Base-by-base conservation (phyloP, 306 rosid genomes). In the Cercis canadensis region DNA sequence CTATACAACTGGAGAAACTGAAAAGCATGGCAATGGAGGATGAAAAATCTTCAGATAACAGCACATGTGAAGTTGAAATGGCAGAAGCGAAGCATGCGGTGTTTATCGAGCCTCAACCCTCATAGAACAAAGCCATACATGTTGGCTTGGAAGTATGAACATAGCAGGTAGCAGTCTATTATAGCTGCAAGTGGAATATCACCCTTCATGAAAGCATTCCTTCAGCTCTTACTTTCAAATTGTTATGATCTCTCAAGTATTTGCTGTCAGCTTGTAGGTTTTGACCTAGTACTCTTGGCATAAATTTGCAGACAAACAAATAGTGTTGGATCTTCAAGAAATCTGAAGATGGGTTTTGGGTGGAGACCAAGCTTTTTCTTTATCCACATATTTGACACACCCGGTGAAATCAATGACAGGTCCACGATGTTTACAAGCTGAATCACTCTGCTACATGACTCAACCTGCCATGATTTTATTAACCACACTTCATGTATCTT, bases 21-120 rank as follows among this genome's bases (percentile, higher is more conserved):
- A 82, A 74, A 64, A 82, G 43, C 65, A 84, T 87, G 87, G 87
- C 92, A 46, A 62, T 50, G 73, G 90, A 71, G 56, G 88, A 79
- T 34, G 88, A 80, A 55, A 80, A 87, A 62, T 66, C 90, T 77
- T 75, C 86, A 33, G 82, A 81, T 58, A 24, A 65, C 77, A 65
- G 45, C 65, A 80, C 82, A 0, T 39, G 61, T 55, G 98, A 88
- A 85, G 89, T 93, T 51, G 96, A 93, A 79, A 93, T 93, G 97
- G 58, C 92, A 24, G 97, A 93, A 75, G 72, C 89, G 44, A 90
- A 79, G 63, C 84, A 56, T 41, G 75, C 53, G 50, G 76, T 51
- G 69, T 41, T 62, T 68, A 19, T 56, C 11, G 82, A 67, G 70
- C 73, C 84, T 41, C 67, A 81, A 68, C 80, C 73, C 14, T 76